phyloP scores from a whole-genome alignment of 208 protist genomes.

The Wallacemonas collosoma region DNA sequence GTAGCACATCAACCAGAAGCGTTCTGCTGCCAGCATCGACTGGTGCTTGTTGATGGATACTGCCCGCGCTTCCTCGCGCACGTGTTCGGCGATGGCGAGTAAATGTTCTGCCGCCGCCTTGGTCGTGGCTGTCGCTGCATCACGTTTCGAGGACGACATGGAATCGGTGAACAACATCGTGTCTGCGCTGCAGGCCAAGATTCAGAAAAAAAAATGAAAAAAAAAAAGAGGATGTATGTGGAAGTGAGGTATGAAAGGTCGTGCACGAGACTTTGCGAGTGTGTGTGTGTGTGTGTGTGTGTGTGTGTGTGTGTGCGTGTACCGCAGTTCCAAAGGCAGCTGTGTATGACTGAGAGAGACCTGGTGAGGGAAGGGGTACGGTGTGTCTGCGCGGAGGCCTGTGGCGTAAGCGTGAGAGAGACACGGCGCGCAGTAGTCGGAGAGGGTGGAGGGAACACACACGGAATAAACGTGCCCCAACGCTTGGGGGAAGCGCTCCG shows the following conservation, averaged over 20 bases:
- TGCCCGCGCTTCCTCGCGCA: background rate
- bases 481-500: too few species aligned
- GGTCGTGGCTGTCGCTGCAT: background rate
- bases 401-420: too few species aligned
- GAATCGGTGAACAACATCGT: background rate
- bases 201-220: background rate
- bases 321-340: too few species aligned
- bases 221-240: conserved; percentile 1
- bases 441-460: too few species aligned
- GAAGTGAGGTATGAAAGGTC: background rate
- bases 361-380: too few species aligned
- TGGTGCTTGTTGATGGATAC: conserved; percentile 24
- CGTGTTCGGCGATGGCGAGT: background rate
- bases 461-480: too few species aligned
- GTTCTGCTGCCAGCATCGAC: conserved; percentile 11
- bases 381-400: too few species aligned
- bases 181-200: background rate
- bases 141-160: background rate
- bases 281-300: background rate
- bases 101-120: background rate
- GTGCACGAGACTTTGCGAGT: background rate
- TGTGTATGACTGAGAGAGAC: too few species aligned
- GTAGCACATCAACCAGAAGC: conserved; percentile 18
- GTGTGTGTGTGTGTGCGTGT: background rate
- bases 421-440: too few species aligned